Base-by-base conservation (phyloP, 78 protist genomes). In the Speleostelium caveatum region DNA sequence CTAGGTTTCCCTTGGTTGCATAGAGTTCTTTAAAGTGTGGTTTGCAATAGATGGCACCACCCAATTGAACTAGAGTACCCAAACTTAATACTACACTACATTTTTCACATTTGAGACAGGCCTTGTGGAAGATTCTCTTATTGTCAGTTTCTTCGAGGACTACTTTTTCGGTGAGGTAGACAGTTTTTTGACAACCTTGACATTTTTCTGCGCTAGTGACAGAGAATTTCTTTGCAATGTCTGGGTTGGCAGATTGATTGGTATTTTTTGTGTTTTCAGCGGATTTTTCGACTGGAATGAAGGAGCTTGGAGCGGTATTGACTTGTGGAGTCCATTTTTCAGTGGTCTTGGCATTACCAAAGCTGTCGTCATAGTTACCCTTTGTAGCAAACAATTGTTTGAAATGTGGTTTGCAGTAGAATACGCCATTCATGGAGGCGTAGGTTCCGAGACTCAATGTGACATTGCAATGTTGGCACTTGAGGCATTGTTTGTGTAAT, bases 331-430 rank as follows among this genome's bases (percentile, higher is more conserved):
- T 33, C 78, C 78, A 72, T 72, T 72, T 72, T 14, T 72, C 78
- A 58, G 7, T 58, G 28, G 78, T 51, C 53, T 72, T 72, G 30
- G 4, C 32, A 1, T 21, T 17, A 72, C 78, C 78, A 33, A 72
- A 72, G 36, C 45, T 30, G 42, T 72, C 78, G 22, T 72, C 78
- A 72, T 72, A 72, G 78, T 72, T 72, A 51, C 78, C 78, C 39
- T 72, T 72, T 39, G 78, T 72, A 24, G 79, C 74, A 28, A 88
- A 72, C 28, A 88, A 39, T 75, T 88, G 94, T 75, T 88, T 88
- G 86, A 86, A 86, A 71, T 86, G 93, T 60, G 93, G 93, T 78
- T 86, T 86, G 32, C 93, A 86, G 55, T 88, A 88, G 94, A 61
- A 88, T 1, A 73, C 86, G 42, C 94, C 94, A 17, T 66, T 75